Evolutionary conservation across 208 protist genomes (phyloP), one percentile per base, ranked within the genome.

Genomic region (Novymonas esmeraldas): DNA sequence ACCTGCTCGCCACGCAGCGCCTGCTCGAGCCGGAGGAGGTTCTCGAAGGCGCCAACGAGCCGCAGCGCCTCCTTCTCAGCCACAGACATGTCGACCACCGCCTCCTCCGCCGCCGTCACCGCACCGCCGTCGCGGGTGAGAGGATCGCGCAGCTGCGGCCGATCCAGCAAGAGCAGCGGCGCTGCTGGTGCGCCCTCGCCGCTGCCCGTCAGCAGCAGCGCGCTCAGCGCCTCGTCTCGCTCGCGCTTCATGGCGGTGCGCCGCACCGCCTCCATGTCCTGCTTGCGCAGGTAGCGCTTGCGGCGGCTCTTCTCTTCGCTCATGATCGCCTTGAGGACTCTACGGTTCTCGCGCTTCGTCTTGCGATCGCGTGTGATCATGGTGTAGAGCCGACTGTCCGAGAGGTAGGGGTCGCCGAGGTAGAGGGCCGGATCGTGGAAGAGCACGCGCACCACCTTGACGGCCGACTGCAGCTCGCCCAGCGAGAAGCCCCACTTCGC

Each of bases 321-420:
- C 83, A 90, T 86, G 56, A 95, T 92, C 0, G 72, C 61, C 75
- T 92, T 92, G 80, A 93, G 89, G 28, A 85, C 55, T 3, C 92
- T 80, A 9, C 83, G 84, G 77, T 90, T 79, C 56, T 85, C 81
- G 22, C 82, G 83, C 50, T 95, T 95, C 26, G 73, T 87, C 54
- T 90, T 79, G 60, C 84, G 92, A 50, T 89, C 85, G 49, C 92
- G 89, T 2, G 85, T 95, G 74, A 97, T 97, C 90, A 94, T 95
- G 6, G 87, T 95, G 80, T 94, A 95, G 44, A 97, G 85, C 28
- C 92, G 85, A 50, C 85, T 95, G 60, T 94, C 90, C 24, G 73
- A 65, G 6, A 97, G 80, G 61, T 93, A 90, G 3, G 79, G 73
- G 63, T 95, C 89, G 28, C 86, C 82, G 28, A 95, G 75, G 64